These are phyloP conservation scores for Scopulariopsis brevicaulis DNA, from an alignment of 2,329 filamentous ascomycete genomes.

Conservation along the genomic window DNA sequence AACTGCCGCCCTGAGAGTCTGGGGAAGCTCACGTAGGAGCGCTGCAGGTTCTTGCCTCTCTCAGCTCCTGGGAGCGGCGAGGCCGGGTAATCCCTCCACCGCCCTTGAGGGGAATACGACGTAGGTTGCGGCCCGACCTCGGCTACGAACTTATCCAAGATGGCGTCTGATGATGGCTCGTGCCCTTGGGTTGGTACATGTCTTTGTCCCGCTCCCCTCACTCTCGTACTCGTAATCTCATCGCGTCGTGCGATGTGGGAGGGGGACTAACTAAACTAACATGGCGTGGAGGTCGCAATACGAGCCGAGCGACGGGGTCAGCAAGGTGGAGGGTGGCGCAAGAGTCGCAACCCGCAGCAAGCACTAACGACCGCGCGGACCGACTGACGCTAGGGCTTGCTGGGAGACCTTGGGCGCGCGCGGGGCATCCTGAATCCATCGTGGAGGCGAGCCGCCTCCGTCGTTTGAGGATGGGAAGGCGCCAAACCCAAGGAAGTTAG, in stretches of 20 bases:
- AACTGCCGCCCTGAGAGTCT: not conserved
- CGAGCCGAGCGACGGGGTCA: no score
- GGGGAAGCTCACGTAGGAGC: not conserved
- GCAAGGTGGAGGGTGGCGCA: not conserved
- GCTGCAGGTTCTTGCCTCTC: not conserved
- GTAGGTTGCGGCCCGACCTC: conserved; percentile 3
- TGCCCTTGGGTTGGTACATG: not conserved
- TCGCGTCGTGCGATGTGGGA: no score
- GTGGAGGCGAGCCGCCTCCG: not conserved
- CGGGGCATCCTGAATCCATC: not conserved
- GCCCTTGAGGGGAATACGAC: not conserved
- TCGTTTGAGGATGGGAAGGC: not conserved
- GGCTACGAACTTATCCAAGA: not conserved
- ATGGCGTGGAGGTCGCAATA: not conserved
- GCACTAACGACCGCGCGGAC: not conserved
- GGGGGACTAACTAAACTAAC: no score
- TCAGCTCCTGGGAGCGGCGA: no score
- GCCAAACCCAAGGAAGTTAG: not conserved
- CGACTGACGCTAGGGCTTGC: not conserved
- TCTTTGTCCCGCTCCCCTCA: not conserved
- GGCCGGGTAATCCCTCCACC: no score
- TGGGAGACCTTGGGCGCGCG: not conserved
- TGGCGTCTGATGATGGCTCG: not conserved
- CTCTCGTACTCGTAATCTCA: not conserved
- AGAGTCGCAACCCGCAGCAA: not conserved